Evolutionary conservation across 1,284 basidiomycete genomes (phyloP), one percentile per base, ranked within the genome.

Genomic region (Lentinula novae-zelandiae): DNA sequence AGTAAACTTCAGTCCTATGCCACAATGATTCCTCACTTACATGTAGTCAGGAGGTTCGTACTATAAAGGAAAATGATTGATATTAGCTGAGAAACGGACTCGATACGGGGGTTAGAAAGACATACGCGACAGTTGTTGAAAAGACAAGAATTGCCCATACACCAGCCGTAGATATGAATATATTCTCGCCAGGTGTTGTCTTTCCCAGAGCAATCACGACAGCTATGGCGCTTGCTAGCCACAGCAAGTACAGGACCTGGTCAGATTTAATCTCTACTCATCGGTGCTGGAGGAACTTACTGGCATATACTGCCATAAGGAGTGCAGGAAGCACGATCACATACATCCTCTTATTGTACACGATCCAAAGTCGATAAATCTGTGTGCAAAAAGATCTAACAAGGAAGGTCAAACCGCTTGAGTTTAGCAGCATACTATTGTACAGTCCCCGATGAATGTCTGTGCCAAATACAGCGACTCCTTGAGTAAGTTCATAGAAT

Each of bases 331-430:
- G 13, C 2, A 53, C 5, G 12, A 33, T 34, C 12, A 53, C 33
- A 31, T 33, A 34, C 38, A 9, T 33, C 22, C 44, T 53, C 17
- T 46, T 51, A n/a, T 52, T 52, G 33, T 53, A 59, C 13, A 59
- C 58, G 13, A 59, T 36, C 58, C 58, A 59, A 20, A 59, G 49
- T 10, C 58, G 49, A 33, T 59, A 59, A n/a, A 52, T 52, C 58
- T 59, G 38, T 7, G 12, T 5, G 39, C 15, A 31, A 10, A 36
- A 33, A 17, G 42, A 20, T 31, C 40, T 1, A 17, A 36, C 15
- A 22, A 44, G 5, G 15, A 38, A 38, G 7, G 5, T 38, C 36
- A 15, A 38, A 31, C 5, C 17, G 7, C 13, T 6, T 6, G 36
- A 39, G n/a, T 27, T 39, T 3, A 22, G n/a, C 10, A 20, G n/a